Percentiles rank a stretch among this genome's conserved stretches.
phyloP scores from a whole-genome alignment of 2,329 filamentous ascomycete species.

The Aspergillus tanneri region DNA sequence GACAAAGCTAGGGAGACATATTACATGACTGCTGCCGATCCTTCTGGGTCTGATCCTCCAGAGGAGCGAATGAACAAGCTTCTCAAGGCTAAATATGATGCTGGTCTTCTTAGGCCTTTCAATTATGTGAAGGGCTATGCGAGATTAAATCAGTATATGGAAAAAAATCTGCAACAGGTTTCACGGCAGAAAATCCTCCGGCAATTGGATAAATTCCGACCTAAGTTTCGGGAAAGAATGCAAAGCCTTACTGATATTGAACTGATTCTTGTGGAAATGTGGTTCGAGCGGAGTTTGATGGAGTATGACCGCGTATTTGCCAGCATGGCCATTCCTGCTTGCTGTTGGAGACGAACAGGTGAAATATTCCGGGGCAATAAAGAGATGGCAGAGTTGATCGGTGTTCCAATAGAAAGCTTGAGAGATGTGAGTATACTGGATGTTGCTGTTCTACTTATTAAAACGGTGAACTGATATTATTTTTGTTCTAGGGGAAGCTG shows the following conservation, averaged over 20 bases:
- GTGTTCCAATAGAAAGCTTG: conserved; percentile 84
- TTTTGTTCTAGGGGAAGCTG: conserved; percentile 70
- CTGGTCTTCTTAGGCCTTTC: conserved; percentile 90
- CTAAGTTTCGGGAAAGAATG: conserved; percentile 94
- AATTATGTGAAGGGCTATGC: conserved; percentile 98
- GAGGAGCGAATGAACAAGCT: conserved; percentile 95
- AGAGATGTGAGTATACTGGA: conserved; percentile 70
- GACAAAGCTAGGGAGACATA: conserved; percentile 77
- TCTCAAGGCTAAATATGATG: conserved; percentile 92
- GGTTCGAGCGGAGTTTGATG: conserved; percentile 95
- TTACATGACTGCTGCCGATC: conserved; percentile 95
- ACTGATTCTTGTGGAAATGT: conserved; percentile 94
- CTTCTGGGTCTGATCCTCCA: conserved; percentile 78
- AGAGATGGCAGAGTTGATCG: conserved; percentile 96
- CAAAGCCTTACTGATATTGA: conserved; percentile 91
- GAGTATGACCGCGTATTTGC: conserved; percentile 98
- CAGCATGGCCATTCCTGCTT: conserved; percentile 97
- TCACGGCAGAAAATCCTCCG: conserved; percentile 89
- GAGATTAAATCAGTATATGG: conserved; percentile 85
- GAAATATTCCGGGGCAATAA: conserved; percentile 98
- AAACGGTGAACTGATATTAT: conserved; percentile 6
- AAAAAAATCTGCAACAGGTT: conserved; percentile 75
- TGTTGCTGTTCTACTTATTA: not conserved
- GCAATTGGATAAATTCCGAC: conserved; percentile 87
- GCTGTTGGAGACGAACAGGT: conserved; percentile 93